These are phyloP conservation scores for Trichothecium roseum DNA, from an alignment of 2,329 filamentous ascomycete species.

Conservation along the genomic window DNA sequence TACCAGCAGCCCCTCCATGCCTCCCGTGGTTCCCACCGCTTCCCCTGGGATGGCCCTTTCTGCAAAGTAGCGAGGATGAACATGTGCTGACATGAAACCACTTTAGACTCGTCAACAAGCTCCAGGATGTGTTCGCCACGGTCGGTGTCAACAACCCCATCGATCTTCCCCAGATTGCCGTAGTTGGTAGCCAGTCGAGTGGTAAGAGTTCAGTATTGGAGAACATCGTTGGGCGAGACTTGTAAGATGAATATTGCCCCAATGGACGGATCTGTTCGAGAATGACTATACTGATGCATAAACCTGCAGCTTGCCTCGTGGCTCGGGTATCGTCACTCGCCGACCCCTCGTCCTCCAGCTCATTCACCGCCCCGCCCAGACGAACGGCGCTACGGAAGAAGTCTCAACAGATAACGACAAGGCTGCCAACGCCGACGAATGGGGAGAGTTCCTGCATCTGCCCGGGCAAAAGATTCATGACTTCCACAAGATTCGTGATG, in stretches of 20 bases:
- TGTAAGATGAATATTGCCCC: constrained; percentile 43
- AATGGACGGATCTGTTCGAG: not conserved
- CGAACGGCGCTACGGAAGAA: constrained; percentile 65
- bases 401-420: constrained; percentile 62
- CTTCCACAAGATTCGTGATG: constrained; percentile 96
- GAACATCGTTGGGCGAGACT: constrained; percentile 97
- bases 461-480: constrained; percentile 96
- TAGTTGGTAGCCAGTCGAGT: constrained; percentile 96
- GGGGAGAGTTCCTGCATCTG: constrained; percentile 97
- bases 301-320: constrained; percentile 70
- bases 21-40: constrained; percentile 11
- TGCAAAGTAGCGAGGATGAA: not conserved
- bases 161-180: constrained; percentile 94
- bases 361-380: constrained; percentile 74
- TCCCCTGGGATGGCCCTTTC: constrained; percentile 3
- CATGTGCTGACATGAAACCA: constrained; percentile 16
- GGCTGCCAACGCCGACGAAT: constrained; percentile 87
- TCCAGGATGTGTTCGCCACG: constrained; percentile 98
- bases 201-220: constrained; percentile 98
- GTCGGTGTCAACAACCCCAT: constrained; percentile 99
- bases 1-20: constrained; percentile 9
- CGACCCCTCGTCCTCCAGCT: constrained; percentile 94
- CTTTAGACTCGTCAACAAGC: constrained; percentile 82
- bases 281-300: constrained; percentile 6
- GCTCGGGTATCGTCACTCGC: constrained; percentile 93